Evolutionary conservation across 768 basidiomycete genomes (phyloP), one percentile per base, ranked within the genome.

Genomic region (Mycena galopus): DNA sequence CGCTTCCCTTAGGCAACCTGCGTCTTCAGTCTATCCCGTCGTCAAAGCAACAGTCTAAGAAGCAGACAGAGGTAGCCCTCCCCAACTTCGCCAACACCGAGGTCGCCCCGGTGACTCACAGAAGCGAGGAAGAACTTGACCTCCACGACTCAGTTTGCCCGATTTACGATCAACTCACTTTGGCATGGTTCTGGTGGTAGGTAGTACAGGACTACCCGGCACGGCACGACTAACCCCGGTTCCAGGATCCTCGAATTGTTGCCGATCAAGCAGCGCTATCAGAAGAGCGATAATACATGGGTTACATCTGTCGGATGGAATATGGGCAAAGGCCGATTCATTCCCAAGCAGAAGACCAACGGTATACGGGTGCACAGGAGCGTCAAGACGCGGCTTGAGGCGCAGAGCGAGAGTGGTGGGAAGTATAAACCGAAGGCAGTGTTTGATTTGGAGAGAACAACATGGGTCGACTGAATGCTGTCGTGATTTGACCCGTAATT

Each of bases 101-200:
- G n/a, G 58, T 64, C 29, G 10, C 60, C 25, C 35, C 32, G 35
- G 42, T 62, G 21, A 12, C 69, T 2, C 61, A 19, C 8, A 75
- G 81, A 33, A 80, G 66, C 30, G 84, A 90, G 75, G 88, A 89
- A 73, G 82, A 85, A 12, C 85, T 87, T 65, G 90, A 91, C 50
- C 76, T 88, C 25, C 76, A 75, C 11, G 90, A 91, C 63, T 84
- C 88, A 12, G 68, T 87, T 25, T 79, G 81, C 37, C 86, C 82
- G 0, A 65, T 83, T 11, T 88, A 87, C 73, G 90, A 92, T 75
- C 83, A 89, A 73, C 85, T 92, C n/a, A 50, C 61, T n/a, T 25
- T 83, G 16, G 69, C 78, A 30, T 78, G 66, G 74, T 68, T 32
- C 17, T 92, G 91, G 91, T 91, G 90, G 47, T 50, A n/a, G 16